Evolutionary conservation across 2,329 filamentous ascomycete species (phyloP).

Genomic region (Epichloe glyceriae): DNA sequence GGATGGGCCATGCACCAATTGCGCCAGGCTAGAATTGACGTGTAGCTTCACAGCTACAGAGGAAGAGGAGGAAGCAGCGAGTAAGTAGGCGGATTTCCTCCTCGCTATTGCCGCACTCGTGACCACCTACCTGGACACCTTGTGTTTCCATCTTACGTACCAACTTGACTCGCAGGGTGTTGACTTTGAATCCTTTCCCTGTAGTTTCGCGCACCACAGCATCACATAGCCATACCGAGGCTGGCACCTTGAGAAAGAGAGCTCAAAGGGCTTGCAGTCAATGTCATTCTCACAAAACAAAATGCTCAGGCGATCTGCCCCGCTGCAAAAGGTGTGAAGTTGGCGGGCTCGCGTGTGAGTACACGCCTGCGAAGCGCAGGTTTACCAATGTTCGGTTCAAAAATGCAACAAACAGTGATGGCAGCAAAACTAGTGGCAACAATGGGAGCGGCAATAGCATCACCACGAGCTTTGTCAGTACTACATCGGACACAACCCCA

Average conservation of each 20-base stretch:
- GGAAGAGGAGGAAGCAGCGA: conserved; percentile 10
- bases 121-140: neutral
- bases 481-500: neutral
- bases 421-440: neutral
- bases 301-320: conserved; percentile 29
- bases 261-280: conserved; percentile 29
- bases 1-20: conserved; percentile 24
- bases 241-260: conserved; percentile 27
- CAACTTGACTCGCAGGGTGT: neutral
- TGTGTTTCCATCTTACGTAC: neutral
- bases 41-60: conserved; percentile 21
- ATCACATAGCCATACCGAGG: conserved; percentile 28
- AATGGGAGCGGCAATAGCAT: no score
- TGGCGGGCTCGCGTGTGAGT: conserved; percentile 24
- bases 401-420: conserved; percentile 2
- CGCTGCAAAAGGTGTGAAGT: conserved; percentile 25
- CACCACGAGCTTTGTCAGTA: neutral
- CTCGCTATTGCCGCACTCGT: neutral
- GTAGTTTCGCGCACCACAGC: conserved; percentile 25
- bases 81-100: conserved; percentile 7
- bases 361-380: conserved; percentile 25
- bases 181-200: conserved; percentile 4
- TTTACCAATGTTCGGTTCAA: conserved; percentile 22
- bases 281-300: conserved; percentile 30
- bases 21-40: conserved; percentile 21